Conservation (phyloP, 2,329 filamentous ascomycete species). For the Verticillium nubilum region DNA sequence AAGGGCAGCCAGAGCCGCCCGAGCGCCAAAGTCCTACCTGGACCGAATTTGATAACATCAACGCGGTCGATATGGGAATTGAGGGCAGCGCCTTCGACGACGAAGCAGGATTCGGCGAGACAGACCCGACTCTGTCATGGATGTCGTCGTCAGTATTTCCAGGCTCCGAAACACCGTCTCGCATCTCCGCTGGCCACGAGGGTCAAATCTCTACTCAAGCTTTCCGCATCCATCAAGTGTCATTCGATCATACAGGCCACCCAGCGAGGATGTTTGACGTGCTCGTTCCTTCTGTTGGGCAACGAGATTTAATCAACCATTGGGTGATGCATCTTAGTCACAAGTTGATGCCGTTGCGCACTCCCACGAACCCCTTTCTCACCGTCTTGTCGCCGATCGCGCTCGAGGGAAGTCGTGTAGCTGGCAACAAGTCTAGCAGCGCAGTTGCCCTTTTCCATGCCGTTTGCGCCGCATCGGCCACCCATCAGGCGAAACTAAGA, state of each 20-base stretch:
- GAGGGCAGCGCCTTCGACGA: background rate
- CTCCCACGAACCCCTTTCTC: background rate
- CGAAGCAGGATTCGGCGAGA: background rate
- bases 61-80: background rate
- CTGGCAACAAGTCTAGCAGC: background rate
- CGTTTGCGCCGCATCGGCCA: slow-evolving; percentile 4
- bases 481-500: slow-evolving; percentile 2
- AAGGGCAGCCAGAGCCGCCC: no score
- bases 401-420: slow-evolving; percentile 2
- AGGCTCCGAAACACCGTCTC: background rate
- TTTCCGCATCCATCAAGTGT: background rate
- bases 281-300: background rate
- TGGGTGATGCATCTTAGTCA: slow-evolving; percentile 5
- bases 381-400: slow-evolving; percentile 2
- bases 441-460: slow-evolving; percentile 4
- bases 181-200: background rate
- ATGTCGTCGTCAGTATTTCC: background rate
- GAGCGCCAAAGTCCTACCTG: background rate
- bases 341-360: slow-evolving; percentile 3
- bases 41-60: background rate
- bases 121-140: background rate
- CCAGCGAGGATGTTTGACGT: background rate
- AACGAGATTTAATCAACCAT: slow-evolving; percentile 3
- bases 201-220: background rate
- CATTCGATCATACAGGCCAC: background rate